phyloP scores from a whole-genome alignment of 805 yeast species.

The Kluyveromyces lactis region DNA sequence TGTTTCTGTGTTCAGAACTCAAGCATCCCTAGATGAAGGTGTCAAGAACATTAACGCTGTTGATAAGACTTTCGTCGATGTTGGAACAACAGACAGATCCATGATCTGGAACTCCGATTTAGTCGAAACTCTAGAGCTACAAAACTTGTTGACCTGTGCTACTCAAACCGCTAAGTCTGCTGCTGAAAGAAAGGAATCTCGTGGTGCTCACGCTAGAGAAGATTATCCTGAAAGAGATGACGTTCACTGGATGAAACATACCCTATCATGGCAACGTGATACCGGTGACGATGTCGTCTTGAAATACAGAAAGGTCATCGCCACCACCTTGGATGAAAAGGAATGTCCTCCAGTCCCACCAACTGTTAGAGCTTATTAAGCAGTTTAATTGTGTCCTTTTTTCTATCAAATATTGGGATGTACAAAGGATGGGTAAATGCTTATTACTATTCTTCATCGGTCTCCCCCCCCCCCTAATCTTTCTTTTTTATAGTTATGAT shows the following conservation, averaged over 20 bases:
- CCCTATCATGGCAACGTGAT: slow-evolving; percentile 80
- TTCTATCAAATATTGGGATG: too few species aligned
- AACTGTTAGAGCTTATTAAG: slow-evolving; percentile 84
- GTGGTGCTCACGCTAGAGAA: slow-evolving; percentile 99
- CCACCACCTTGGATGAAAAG: slow-evolving; percentile 75
- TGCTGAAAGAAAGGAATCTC: slow-evolving; percentile 90
- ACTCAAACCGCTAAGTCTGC: slow-evolving; percentile 92
- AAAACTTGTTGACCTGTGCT: slow-evolving; percentile 94
- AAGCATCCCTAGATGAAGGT: slow-evolving; percentile 87
- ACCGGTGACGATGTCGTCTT: slow-evolving; percentile 65
- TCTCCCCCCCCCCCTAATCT: too few species aligned
- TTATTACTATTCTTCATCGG: too few species aligned
- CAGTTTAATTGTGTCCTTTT: not conserved
- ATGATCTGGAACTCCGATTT: slow-evolving; percentile 99
- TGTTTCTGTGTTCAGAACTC: slow-evolving; percentile 94
- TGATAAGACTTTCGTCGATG: slow-evolving; percentile 64
- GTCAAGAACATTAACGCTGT: slow-evolving; percentile 67
- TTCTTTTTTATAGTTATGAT: too few species aligned
- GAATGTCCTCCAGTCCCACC: slow-evolving; percentile 98
- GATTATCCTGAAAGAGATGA: slow-evolving; percentile 96
- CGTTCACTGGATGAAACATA: slow-evolving; percentile 95
- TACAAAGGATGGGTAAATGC: too few species aligned
- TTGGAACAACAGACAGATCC: slow-evolving; percentile 88
- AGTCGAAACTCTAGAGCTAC: slow-evolving; percentile 92
- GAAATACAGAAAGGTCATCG: slow-evolving; percentile 79